Base-by-base conservation (phyloP, 2,329 filamentous ascomycete species). In the Trematosphaeria pertusa region DNA sequence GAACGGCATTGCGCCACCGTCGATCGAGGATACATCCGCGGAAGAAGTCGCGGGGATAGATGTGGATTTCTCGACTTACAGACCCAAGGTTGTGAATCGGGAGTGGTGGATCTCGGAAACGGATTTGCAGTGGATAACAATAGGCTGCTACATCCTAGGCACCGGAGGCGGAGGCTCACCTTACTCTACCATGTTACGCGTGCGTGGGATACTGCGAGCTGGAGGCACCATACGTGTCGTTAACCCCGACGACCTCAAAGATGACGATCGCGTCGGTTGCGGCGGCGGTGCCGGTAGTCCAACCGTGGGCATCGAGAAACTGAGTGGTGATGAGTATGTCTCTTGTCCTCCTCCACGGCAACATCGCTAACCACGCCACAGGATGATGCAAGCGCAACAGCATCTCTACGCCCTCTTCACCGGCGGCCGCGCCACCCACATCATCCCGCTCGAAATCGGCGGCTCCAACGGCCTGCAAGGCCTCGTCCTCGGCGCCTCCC, bases 161-260 rank as follows among this genome's bases (percentile, higher is more conserved):
- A 78, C 75, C 15, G 77, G 73, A 9, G 77, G 77, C 7, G 77
- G 77, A 21, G 77, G 77, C 2, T 74, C 73, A n/a, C 75, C 76
- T 0, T 75, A 74, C 42, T 68, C 72, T 2, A 73, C 71, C 19
- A 76, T 74, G 55, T 61, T 80, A 30, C 72, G 74, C 12, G 61
- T 77, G 22, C 63, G 72, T 24, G 69, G 72, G 18, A 69, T 75
- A 22, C 46, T 79, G 14, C 62, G 70, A 41, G 59, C 67, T 28
- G 73, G 77, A 2, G 61, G 71, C 5, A 72, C 63, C 3, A 66
- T 78, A 24, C 67, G 72, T 11, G 69, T 78, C 9, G 58, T 76
- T 19, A 75, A 72, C 43, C 68, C 72, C 2, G 67, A 71, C 42
- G 69, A 75, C 11, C 63, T 81, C 24, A 70, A 74, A 49, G 72